Evolutionary conservation across 1,284 basidiomycete species (phyloP).

Genomic region (Anthracocystis setariae): DNA sequence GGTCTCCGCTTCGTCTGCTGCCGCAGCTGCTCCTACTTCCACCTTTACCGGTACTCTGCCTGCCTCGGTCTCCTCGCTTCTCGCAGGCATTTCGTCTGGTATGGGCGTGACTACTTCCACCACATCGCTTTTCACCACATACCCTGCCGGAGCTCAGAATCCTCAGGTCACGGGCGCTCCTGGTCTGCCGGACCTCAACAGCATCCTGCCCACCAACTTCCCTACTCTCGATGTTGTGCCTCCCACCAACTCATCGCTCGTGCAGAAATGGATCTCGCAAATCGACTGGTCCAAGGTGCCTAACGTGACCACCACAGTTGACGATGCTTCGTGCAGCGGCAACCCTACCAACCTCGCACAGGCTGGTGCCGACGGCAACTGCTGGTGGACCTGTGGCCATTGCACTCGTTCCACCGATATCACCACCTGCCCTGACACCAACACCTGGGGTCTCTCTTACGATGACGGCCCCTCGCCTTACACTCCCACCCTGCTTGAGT

Average conservation of each 20-base stretch:
- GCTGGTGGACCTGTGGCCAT: slow-evolving; percentile 87
- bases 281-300: slow-evolving; percentile 77
- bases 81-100: slow-evolving; percentile 54
- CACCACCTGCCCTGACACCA: slow-evolving; percentile 79
- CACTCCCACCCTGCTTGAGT: slow-evolving; percentile 77
- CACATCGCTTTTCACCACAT: slow-evolving; percentile 51
- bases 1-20: slow-evolving; percentile 21
- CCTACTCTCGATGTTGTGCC: slow-evolving; percentile 78
- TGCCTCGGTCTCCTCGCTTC: slow-evolving; percentile 44
- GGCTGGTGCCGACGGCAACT: slow-evolving; percentile 71
- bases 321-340: slow-evolving; percentile 74
- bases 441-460: slow-evolving; percentile 77
- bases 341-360: slow-evolving; percentile 75
- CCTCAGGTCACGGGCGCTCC: slow-evolving; percentile 57
- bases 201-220: slow-evolving; percentile 71
- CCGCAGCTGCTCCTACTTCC: slow-evolving; percentile 37
- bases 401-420: slow-evolving; percentile 79
- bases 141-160: slow-evolving; percentile 53
- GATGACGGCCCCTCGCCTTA: slow-evolving; percentile 86
- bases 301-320: slow-evolving; percentile 73
- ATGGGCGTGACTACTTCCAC: slow-evolving; percentile 43
- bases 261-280: slow-evolving; percentile 78
- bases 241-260: slow-evolving; percentile 76
- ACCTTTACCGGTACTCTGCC: slow-evolving; percentile 55
- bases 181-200: slow-evolving; percentile 44